Evolutionary conservation across 2,329 filamentous ascomycete genomes (phyloP).

Genomic region (Curvularia eragrostidis): DNA sequence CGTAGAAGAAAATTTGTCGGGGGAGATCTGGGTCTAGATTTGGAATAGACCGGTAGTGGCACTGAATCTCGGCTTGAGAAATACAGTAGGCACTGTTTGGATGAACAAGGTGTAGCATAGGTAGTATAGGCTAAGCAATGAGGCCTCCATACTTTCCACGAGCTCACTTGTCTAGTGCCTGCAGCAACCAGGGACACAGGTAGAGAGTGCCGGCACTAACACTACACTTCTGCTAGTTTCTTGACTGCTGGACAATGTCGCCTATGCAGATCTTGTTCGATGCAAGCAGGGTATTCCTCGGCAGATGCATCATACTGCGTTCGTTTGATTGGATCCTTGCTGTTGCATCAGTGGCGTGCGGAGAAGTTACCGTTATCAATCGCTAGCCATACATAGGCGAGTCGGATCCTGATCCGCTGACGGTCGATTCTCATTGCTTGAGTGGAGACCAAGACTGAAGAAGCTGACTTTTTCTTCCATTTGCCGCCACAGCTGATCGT

Average conservation of each 20-base stretch:
- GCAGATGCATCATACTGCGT: background rate
- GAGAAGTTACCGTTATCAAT: slow-evolving; percentile 19
- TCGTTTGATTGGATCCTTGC: slow-evolving; percentile 8
- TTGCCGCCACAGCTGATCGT: slow-evolving; percentile 19
- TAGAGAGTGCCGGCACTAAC: background rate
- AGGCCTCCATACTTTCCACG: slow-evolving; percentile 16
- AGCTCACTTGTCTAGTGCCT: slow-evolving; percentile 35
- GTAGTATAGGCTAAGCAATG: slow-evolving; percentile 5
- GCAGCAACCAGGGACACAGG: slow-evolving; percentile 28
- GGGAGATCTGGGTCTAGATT: background rate
- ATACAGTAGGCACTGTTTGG: slow-evolving; percentile 1
- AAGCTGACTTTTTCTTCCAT: slow-evolving; percentile 18
- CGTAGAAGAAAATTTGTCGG: background rate
- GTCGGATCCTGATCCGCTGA: slow-evolving; percentile 26
- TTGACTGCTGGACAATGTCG: background rate
- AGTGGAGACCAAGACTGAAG: slow-evolving; percentile 13
- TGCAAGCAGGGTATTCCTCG: background rate
- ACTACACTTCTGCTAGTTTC: background rate
- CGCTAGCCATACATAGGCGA: slow-evolving; percentile 28
- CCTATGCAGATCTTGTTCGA: background rate
- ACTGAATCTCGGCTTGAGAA: slow-evolving; percentile 11
- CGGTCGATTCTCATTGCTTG: slow-evolving; percentile 16
- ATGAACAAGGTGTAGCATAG: slow-evolving; percentile 19
- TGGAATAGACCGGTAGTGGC: slow-evolving; percentile 3
- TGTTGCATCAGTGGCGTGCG: slow-evolving; percentile 16